Evolutionary conservation across 2,329 filamentous ascomycete species (phyloP), one percentile per base, ranked within the genome.

Genomic region (Talaromyces sp.): DNA sequence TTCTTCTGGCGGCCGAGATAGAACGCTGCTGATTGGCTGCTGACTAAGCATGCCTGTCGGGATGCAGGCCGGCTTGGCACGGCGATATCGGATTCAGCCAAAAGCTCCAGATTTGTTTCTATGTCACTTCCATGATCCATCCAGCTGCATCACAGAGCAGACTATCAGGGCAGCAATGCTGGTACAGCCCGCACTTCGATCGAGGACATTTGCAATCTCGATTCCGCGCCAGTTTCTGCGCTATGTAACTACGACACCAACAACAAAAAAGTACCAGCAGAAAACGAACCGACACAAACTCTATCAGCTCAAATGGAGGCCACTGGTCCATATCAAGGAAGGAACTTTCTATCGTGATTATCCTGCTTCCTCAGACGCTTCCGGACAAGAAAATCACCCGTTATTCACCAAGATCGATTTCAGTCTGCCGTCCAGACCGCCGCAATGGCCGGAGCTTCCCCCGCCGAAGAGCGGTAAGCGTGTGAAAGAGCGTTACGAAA

Each of bases 281-380:
- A 52, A 52, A 52, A 22, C 48, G 6, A 52, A 52, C 13, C 35
- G n/a, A 39, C 33, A 11, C 48, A 39, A 39, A 10, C 33, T 36
- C 48, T 52, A 52, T 15, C 48, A 52, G 48, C 48, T 52, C 21
- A 36, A 52, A 39, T 52, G 48, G 48, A 31, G 48, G 22, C 86
- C 88, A 40, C 80, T 92, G 60, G 82, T 96, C 62, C 80, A 80
- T 66, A 91, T 96, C 68, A 70, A 81, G 67, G 86, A 91, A 76
- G 91, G 84, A 72, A 93, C 89, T 0, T 95, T 96, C 73, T 95
- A 93, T 75, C 84, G 86, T 40, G 82, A 86, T 52, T 87, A 92
- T 70, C 89, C 89, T 11, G 81, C 81, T 2, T 62, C 71, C 46
- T 66, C 76, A 28, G 67, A 73, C 17, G 70, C 77, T 39, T 36